phyloP scores from a whole-genome alignment of 2,329 filamentous ascomycete species.

The Aspergillus fijiensis region DNA sequence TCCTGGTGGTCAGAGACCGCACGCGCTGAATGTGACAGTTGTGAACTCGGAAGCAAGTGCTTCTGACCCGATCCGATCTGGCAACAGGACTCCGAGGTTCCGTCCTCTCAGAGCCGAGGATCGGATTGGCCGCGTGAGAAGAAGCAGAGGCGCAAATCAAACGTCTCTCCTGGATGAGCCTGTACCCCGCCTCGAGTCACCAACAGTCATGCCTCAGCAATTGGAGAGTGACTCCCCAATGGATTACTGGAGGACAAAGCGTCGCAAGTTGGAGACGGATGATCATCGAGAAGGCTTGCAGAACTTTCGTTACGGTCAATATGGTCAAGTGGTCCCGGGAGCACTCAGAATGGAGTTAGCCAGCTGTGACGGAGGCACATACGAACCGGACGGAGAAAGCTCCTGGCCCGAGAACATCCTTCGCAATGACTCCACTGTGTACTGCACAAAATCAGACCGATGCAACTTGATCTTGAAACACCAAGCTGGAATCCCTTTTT shows the following conservation, averaged over 20 bases:
- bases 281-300: slow-evolving; percentile 47
- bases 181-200: slow-evolving; percentile 26
- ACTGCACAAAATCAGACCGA: slow-evolving; percentile 82
- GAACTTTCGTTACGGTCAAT: slow-evolving; percentile 77
- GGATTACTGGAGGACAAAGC: slow-evolving; percentile 58
- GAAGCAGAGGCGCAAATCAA: slow-evolving; percentile 19
- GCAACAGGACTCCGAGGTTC: slow-evolving; percentile 20
- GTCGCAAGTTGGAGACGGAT: slow-evolving; percentile 69
- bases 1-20: slow-evolving; percentile 15
- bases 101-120: slow-evolving; percentile 23
- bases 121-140: slow-evolving; percentile 15
- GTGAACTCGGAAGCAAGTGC: slow-evolving; percentile 22
- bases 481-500: slow-evolving; percentile 76
- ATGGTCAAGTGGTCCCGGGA: slow-evolving; percentile 82
- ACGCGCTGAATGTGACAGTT: slow-evolving; percentile 12
- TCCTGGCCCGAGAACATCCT: slow-evolving; percentile 80
- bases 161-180: slow-evolving; percentile 28
- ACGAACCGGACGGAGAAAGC: slow-evolving; percentile 52
- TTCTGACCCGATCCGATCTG: slow-evolving; percentile 14
- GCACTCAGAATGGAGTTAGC: slow-evolving; percentile 81
- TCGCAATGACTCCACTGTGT: slow-evolving; percentile 77
- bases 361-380: slow-evolving; percentile 80
- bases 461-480: slow-evolving; percentile 87
- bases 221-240: slow-evolving; percentile 25
- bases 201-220: slow-evolving; percentile 29